phyloP scores from a whole-genome alignment of 202 grass and related monocot genomes.

The Panicum hallii region DNA sequence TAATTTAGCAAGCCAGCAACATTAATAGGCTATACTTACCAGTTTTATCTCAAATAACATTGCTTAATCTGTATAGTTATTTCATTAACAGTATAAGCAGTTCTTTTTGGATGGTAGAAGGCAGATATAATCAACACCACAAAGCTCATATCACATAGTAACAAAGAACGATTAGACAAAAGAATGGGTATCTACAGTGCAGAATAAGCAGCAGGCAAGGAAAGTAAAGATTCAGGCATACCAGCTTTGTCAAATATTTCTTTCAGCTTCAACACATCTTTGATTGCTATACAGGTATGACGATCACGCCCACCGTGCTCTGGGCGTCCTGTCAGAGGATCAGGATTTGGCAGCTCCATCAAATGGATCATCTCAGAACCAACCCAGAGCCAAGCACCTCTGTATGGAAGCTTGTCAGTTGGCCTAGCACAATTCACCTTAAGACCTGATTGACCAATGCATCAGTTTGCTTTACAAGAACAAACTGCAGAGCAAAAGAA shows the following conservation, averaged over 20 bases:
- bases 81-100: not conserved
- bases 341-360: slow-evolving; percentile 95
- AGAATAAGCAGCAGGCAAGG: slow-evolving; percentile 4
- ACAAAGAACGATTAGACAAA: not conserved
- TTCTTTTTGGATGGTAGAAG: not conserved
- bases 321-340: slow-evolving; percentile 86
- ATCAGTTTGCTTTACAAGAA: slow-evolving; percentile 26
- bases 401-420: slow-evolving; percentile 88
- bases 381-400: slow-evolving; percentile 97
- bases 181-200: not conserved
- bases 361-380: slow-evolving; percentile 99
- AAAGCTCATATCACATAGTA: slow-evolving; percentile 15
- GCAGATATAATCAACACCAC: slow-evolving; percentile 2
- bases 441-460: slow-evolving; percentile 64
- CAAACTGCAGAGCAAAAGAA: slow-evolving; percentile 7
- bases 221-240: slow-evolving; percentile 38
- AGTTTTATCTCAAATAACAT: slow-evolving; percentile 1
- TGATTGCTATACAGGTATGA: slow-evolving; percentile 90
- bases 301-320: slow-evolving; percentile 93
- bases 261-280: slow-evolving; percentile 86
- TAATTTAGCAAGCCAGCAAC: slow-evolving; percentile 27
- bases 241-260: slow-evolving; percentile 89
- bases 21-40: not conserved
- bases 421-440: slow-evolving; percentile 87
- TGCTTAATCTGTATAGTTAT: not conserved